Evolutionary conservation across 169 alveolate genomes (phyloP).

Genomic region (Eimeria brunetti): DNA sequence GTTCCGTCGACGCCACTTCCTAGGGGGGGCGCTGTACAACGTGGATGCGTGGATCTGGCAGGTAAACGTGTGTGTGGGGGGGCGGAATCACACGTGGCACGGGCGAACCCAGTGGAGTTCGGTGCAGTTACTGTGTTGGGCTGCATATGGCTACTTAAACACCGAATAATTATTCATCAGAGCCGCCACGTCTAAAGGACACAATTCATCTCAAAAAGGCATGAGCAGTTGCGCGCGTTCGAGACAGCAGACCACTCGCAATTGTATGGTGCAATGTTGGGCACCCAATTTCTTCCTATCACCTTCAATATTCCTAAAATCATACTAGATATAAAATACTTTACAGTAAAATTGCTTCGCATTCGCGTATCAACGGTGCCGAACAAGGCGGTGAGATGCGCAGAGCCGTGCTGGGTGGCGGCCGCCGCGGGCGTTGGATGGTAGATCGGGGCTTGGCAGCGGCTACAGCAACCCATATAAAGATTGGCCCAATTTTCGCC

Average conservation of each 20-base stretch:
- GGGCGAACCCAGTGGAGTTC: neutral
- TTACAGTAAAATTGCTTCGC: neutral
- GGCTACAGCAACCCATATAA: neutral
- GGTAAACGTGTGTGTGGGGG: neutral
- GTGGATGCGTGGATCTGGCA: neutral
- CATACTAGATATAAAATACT: neutral
- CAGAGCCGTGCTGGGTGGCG: neutral
- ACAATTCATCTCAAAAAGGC: neutral
- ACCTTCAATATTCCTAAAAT: neutral
- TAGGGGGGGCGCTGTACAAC: neutral
- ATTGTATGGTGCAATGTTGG: neutral
- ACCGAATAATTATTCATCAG: neutral
- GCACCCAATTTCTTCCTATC: neutral
- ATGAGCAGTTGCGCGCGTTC: neutral
- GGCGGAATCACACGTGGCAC: neutral
- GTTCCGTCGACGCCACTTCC: neutral
- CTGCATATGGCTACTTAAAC: neutral
- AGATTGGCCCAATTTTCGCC: neutral
- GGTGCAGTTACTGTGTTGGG: neutral
- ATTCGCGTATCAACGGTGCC: neutral
- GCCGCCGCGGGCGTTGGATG: neutral
- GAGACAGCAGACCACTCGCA: neutral
- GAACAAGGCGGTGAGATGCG: neutral
- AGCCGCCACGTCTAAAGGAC: neutral
- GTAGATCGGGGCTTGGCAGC: neutral